Evolutionary conservation across 2,329 filamentous ascomycete genomes (phyloP).

Genomic region (Elsinoe necatrix): DNA sequence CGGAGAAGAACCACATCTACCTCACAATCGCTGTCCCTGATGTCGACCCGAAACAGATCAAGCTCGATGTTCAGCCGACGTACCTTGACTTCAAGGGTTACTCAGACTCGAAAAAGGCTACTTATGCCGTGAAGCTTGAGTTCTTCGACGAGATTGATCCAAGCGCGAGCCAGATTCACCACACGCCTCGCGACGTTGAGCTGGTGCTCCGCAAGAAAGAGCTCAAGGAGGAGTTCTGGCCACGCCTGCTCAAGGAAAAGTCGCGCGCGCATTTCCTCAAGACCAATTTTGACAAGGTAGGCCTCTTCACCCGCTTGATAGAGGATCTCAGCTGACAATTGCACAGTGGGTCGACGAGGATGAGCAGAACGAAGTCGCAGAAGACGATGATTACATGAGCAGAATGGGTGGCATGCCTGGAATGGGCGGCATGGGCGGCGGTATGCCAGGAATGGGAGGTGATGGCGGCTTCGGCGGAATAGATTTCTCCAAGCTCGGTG

Average conservation of each 20-base stretch:
- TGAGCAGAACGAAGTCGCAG: conserved; percentile 83
- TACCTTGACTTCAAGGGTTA: conserved; percentile 73
- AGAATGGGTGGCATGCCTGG: conserved; percentile 41
- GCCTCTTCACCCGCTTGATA: conserved; percentile 21
- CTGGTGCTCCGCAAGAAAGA: conserved; percentile 96
- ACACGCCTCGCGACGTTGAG: conserved; percentile 81
- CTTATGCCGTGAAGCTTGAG: conserved; percentile 77
- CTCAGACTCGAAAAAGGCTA: conserved; percentile 74
- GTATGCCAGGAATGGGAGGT: conserved; percentile 39
- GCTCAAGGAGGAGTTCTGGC: conserved; percentile 90
- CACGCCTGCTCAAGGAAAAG: conserved; percentile 79
- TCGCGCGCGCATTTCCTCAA: conserved; percentile 93
- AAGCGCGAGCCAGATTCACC: conserved; percentile 73
- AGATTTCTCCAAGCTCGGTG: conserved; percentile 83
- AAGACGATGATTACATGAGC: conserved; percentile 60
- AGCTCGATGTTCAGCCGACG: conserved; percentile 74
- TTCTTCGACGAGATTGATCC: conserved; percentile 88
- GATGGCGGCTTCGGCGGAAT: conserved; percentile 75
- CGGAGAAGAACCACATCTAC: conserved; percentile 89
- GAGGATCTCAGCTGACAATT: conserved; percentile 17
- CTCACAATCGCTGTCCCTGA: conserved; percentile 86
- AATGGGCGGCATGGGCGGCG: conserved; percentile 52
- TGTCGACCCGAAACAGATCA: conserved; percentile 63
- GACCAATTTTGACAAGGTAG: conserved; percentile 94
- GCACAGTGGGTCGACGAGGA: conserved; percentile 87